Percentiles rank a stretch among this genome's conserved stretches.
These are phyloP conservation scores for Vitis rupestris DNA, from an alignment of 164 flowering plant species.

Conservation along the genomic window DNA sequence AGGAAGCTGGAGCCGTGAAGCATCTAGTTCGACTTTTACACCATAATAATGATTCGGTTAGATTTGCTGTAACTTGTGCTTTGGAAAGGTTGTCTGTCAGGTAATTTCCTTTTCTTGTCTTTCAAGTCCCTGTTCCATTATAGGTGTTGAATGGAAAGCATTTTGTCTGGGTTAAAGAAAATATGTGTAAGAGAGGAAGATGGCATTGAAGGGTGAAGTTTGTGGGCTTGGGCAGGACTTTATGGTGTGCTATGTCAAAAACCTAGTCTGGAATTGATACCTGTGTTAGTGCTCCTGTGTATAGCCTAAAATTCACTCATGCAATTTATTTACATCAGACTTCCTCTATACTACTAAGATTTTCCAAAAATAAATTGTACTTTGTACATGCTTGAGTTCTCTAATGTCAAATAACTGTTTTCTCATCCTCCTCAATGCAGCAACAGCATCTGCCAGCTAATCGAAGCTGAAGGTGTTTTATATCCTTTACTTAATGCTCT, in stretches of 20 bases:
- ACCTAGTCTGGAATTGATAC: no score
- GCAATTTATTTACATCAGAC: not conserved
- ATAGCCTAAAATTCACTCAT: not conserved
- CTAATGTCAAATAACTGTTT: not conserved
- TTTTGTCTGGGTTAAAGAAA: no score
- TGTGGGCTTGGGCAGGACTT: no score
- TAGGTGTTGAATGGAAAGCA: not conserved
- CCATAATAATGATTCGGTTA: conserved; percentile 43
- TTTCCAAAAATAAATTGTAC: not conserved
- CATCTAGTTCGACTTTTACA: conserved; percentile 54
- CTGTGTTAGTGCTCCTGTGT: not conserved
- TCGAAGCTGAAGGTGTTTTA: conserved; percentile 62
- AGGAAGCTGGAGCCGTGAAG: conserved; percentile 82
- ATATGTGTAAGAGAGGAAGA: no score
- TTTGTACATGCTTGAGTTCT: not conserved
- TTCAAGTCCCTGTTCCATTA: not conserved
- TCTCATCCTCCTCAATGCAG: conserved; percentile 39
- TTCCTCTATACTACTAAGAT: not conserved
- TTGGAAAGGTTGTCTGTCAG: conserved; percentile 78
- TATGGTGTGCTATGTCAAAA: no score
- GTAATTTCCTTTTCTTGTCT: conserved; percentile 24
- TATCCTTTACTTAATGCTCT: conserved; percentile 44
- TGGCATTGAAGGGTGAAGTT: no score
- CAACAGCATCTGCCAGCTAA: conserved; percentile 47
- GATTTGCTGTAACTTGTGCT: conserved; percentile 53